Conservation (phyloP, 768 basidiomycete genomes). For the Boletus vermiculosoides region DNA sequence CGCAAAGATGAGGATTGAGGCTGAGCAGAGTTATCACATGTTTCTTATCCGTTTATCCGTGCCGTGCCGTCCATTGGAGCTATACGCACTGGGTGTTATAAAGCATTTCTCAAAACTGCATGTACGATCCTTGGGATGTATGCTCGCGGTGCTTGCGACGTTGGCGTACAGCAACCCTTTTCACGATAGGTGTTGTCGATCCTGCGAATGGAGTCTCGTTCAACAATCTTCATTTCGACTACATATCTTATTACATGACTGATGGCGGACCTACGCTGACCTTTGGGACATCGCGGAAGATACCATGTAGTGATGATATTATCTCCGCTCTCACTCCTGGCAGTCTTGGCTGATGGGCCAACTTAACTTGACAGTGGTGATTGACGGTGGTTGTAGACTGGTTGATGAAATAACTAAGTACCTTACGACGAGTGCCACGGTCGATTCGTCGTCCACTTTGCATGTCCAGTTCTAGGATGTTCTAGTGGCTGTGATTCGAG, state of each 20-base stretch:
- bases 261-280: background rate
- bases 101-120: background rate
- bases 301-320: background rate
- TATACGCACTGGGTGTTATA: background rate
- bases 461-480: background rate
- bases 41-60: background rate
- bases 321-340: background rate
- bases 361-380: background rate
- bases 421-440: background rate
- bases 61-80: background rate
- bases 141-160: background rate
- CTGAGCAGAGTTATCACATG: background rate
- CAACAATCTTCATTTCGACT: background rate
- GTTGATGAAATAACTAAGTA: too few relatives aligned
- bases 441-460: background rate
- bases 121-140: background rate
- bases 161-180: background rate
- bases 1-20: slow-evolving; percentile 77
- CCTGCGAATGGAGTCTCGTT: background rate
- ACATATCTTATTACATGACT: background rate
- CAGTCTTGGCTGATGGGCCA: background rate
- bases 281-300: background rate
- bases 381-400: background rate
- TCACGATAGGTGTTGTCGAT: background rate
- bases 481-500: background rate